Evolutionary conservation across 257 asterid species (phyloP).

Genomic region (Euphrasia confusa): DNA sequence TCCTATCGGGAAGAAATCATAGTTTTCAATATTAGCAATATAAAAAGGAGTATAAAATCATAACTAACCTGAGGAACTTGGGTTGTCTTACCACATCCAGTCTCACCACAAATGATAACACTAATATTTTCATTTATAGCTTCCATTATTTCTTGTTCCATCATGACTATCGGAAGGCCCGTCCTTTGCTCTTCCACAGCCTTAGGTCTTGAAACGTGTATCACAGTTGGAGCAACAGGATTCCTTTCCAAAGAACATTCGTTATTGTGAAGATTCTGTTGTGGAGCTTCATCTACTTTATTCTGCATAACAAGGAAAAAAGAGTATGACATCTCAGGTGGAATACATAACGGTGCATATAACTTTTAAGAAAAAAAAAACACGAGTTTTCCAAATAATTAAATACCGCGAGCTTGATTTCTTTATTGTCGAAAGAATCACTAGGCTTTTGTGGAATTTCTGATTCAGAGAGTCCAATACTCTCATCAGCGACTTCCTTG

Average conservation of each 20-base stretch:
- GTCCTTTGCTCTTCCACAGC: constrained; percentile 67
- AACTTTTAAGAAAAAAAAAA: background rate
- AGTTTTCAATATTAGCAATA: background rate
- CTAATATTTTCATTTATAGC: constrained; percentile 59
- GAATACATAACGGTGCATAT: constrained; percentile 9
- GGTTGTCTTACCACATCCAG: constrained; percentile 98
- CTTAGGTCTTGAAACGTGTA: constrained; percentile 70
- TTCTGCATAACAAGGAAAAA: constrained; percentile 34
- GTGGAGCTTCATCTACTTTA: constrained; percentile 26
- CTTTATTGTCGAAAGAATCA: constrained; percentile 24
- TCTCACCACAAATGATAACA: constrained; percentile 92
- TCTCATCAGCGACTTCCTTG: constrained; percentile 29
- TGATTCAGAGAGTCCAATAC: constrained; percentile 24
- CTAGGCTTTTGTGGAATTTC: constrained; percentile 26
- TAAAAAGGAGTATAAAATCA: constrained; percentile 3
- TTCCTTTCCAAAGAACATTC: constrained; percentile 25
- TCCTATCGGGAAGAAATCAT: background rate
- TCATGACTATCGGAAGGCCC: constrained; percentile 87
- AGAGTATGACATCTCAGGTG: constrained; percentile 13
- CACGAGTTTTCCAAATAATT: background rate
- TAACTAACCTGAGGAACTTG: constrained; percentile 94
- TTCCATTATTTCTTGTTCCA: constrained; percentile 99
- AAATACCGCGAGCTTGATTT: constrained; percentile 36
- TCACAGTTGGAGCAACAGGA: constrained; percentile 51
- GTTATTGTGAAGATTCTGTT: constrained; percentile 21